Evolutionary conservation across 179 eudicot genomes (phyloP), one percentile per base, ranked within the genome.

Genomic region (Amaranthus tricolor): DNA sequence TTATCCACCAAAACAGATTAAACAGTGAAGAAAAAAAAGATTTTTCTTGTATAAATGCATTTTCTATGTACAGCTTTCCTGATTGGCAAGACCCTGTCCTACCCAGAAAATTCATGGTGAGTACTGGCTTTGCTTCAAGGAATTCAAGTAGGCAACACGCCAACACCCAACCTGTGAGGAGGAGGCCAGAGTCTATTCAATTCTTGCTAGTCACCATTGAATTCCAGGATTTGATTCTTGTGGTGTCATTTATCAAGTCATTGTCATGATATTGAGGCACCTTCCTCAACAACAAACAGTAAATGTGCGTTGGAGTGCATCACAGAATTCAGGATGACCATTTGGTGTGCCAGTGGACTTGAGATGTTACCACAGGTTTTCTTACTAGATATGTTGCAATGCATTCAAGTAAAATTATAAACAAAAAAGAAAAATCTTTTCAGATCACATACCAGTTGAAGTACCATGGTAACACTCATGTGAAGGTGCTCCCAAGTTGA

Each of bases 401-500:
- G 47, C 64, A 55, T n/a, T 20, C 45, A 45, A 10, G 75, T 60
- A 57, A 24, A 63, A 59, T 50, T 51, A 5, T 43, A 74, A 54
- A 54, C 17, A 64, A 40, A 50, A 19, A 17, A 9, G 52, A 70
- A 20, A 72, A 40, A 65, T 45, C 62, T n/a, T 62, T 54, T 49
- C 43, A 73, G 12, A 52, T 48, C 57, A 49, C 86, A 84, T 87
- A 93, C 99, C 91, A 95, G 85, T 83, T 95, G 98, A 78, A 95
- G 90, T 74, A 87, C 97, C 99, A 95, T 95, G 72, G 98, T 82
- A 76, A 91, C 82, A 76, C 98, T 93, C 99, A 93, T 93, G 80
- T 95, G 99, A 74, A 95, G 92, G 83, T 95, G 99, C 78, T 88
- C 96, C 99, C 99, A 95, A 10, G 98, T 95, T 17, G 99, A 95